Conservation (phyloP, 1,139 yeast species). For the Suhomyces maxii region DNA sequence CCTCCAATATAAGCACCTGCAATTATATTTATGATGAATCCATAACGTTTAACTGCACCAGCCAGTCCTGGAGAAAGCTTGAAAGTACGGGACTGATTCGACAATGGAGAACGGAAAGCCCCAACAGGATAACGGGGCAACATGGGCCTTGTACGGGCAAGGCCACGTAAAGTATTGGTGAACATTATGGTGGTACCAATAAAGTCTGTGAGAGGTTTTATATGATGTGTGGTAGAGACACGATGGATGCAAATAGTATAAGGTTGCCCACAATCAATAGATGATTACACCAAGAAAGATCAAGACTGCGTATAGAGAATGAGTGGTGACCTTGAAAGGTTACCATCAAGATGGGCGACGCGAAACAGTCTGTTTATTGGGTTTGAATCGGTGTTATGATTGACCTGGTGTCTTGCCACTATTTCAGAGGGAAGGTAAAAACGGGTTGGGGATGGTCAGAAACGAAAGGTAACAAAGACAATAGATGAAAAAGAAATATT, state of each 20-base stretch:
- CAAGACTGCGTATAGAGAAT: no score
- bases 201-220: neutral
- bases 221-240: conserved; percentile 3
- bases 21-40: conserved; percentile 35
- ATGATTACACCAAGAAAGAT: no score
- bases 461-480: no score
- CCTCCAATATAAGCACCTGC: conserved; percentile 51
- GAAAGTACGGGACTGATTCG: conserved; percentile 5
- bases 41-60: conserved; percentile 31
- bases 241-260: neutral
- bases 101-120: neutral
- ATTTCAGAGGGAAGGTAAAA: no score
- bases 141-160: neutral
- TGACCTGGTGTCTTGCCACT: no score
- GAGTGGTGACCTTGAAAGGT: no score
- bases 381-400: no score
- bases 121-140: neutral
- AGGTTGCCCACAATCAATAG: no score
- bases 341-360: no score
- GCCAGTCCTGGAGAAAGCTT: conserved; percentile 17
- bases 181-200: neutral
- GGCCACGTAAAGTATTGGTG: conserved; percentile 2
- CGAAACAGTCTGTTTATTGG: no score
- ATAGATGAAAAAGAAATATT: no score
- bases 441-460: no score